phyloP scores from a whole-genome alignment of 371 early-diverging fungal genomes.

The Rhizopus microsporus region DNA sequence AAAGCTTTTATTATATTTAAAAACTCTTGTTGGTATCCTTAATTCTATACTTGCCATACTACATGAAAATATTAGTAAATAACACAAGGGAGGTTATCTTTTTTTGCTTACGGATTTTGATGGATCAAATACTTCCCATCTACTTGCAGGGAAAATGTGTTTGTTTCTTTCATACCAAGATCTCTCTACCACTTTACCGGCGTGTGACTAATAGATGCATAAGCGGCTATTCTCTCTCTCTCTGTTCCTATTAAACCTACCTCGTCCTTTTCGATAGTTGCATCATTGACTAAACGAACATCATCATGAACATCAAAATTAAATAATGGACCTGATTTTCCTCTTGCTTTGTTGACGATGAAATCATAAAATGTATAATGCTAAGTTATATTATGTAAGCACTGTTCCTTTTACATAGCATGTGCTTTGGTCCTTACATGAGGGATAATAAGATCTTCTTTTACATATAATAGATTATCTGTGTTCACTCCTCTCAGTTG shows the following conservation, averaged over 20 bases:
- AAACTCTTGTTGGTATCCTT: conserved; percentile 12
- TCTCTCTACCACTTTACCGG: conserved; percentile 93
- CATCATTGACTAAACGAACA: conserved; percentile 86
- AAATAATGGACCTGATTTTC: conserved; percentile 95
- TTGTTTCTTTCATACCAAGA: conserved; percentile 96
- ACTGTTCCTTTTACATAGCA: background rate
- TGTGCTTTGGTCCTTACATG: conserved; percentile 63
- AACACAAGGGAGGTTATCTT: background rate
- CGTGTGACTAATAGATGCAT: conserved; percentile 70
- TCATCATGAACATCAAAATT: conserved; percentile 94
- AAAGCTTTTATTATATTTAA: background rate
- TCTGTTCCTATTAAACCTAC: conserved; percentile 19
- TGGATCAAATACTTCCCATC: conserved; percentile 95
- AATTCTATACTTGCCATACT: conserved; percentile 77
- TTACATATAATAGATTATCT: conserved; percentile 89
- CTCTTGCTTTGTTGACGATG: conserved; percentile 93
- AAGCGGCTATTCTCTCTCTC: background rate
- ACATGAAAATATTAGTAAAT: conserved; percentile 8
- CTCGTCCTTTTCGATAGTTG: conserved; percentile 86
- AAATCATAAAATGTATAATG: conserved; percentile 97
- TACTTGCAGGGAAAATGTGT: conserved; percentile 93
- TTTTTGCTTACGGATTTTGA: conserved; percentile 64
- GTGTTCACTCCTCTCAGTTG: conserved; percentile 81
- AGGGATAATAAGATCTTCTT: conserved; percentile 96
- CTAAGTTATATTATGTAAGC: conserved; percentile 34